A percentile compares a stretch with the other conserved stretches of the same genome.
These are phyloP conservation scores for Lipomyces sp. DNA, from an alignment of 805 yeast species.

Conservation along the genomic window DNA sequence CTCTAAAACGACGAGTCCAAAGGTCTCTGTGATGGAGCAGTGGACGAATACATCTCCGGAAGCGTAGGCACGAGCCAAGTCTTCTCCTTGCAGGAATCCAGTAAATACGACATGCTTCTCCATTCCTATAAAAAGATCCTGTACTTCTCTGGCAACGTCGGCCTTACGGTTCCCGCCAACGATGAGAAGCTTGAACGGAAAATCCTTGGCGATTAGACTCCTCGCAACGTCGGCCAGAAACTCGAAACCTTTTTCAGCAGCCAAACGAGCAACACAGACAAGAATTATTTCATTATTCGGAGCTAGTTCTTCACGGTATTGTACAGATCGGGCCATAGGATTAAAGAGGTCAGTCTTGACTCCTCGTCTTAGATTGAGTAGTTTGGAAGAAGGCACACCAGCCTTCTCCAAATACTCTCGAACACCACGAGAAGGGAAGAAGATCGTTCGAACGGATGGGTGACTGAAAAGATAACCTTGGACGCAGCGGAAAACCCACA, in stretches of 20 bases:
- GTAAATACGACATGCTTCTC: not conserved
- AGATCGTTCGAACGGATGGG: constrained; percentile 5
- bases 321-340: constrained; percentile 3
- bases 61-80: constrained; percentile 10
- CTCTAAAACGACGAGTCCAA: constrained; percentile 9
- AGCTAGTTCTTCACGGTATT: constrained; percentile 5
- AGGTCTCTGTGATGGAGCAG: constrained; percentile 9
- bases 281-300: constrained; percentile 6
- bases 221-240: constrained; percentile 8
- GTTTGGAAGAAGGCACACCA: constrained; percentile 3
- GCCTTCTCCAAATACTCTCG: constrained; percentile 6
- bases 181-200: constrained; percentile 4
- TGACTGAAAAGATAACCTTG: constrained; percentile 10
- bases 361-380: constrained; percentile 8
- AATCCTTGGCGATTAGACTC: not conserved
- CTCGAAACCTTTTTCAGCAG: constrained; percentile 9
- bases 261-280: constrained; percentile 2
- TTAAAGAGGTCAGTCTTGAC: constrained; percentile 7
- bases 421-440: constrained; percentile 8
- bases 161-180: constrained; percentile 5
- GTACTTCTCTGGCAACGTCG: not conserved
- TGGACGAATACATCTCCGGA: constrained; percentile 1
- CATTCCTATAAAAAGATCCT: constrained; percentile 3
- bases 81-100: constrained; percentile 3
- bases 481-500: constrained; percentile 7